phyloP scores from a whole-genome alignment of 2,329 filamentous ascomycete species.

The Didymella pinodella region DNA sequence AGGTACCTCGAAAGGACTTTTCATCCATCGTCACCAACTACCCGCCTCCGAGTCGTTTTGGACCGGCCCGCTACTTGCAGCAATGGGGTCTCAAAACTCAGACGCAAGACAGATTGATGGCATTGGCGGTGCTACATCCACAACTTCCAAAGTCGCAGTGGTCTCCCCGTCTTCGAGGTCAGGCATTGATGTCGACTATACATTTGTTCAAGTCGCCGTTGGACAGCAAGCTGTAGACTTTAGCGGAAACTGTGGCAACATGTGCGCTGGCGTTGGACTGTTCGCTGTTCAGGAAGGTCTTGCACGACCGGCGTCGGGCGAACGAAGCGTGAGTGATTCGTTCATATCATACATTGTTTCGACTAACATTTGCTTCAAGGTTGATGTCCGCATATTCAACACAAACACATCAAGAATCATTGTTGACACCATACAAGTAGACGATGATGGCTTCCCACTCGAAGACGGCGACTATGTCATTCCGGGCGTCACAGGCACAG shows the following conservation, averaged over 20 bases:
- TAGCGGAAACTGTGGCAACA: constrained; percentile 77
- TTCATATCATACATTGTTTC: neutral
- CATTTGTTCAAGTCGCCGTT: constrained; percentile 73
- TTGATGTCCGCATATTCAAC: constrained; percentile 67
- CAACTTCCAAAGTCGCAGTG: constrained; percentile 73
- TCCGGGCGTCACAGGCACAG: constrained; percentile 68
- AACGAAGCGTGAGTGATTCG: constrained; percentile 21
- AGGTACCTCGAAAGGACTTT: constrained; percentile 53
- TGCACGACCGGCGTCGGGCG: constrained; percentile 45
- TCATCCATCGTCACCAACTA: constrained; percentile 60
- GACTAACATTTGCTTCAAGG: constrained; percentile 19
- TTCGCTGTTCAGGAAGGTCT: constrained; percentile 66
- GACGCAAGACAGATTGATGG: constrained; percentile 75
- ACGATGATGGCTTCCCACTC: constrained; percentile 51
- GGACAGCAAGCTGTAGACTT: constrained; percentile 68
- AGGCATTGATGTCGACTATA: constrained; percentile 69
- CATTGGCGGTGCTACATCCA: constrained; percentile 72
- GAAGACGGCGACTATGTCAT: constrained; percentile 65
- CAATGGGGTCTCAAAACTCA: constrained; percentile 71
- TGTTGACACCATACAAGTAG: constrained; percentile 62
- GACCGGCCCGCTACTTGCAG: constrained; percentile 63
- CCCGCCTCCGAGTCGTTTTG: constrained; percentile 56
- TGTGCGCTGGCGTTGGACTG: constrained; percentile 72
- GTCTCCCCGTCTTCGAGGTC: constrained; percentile 59
- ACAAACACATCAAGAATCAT: constrained; percentile 71